Evolutionary conservation across 2,329 filamentous ascomycete species (phyloP), one percentile per base, ranked within the genome.

Genomic region (Fusarium irregulare): DNA sequence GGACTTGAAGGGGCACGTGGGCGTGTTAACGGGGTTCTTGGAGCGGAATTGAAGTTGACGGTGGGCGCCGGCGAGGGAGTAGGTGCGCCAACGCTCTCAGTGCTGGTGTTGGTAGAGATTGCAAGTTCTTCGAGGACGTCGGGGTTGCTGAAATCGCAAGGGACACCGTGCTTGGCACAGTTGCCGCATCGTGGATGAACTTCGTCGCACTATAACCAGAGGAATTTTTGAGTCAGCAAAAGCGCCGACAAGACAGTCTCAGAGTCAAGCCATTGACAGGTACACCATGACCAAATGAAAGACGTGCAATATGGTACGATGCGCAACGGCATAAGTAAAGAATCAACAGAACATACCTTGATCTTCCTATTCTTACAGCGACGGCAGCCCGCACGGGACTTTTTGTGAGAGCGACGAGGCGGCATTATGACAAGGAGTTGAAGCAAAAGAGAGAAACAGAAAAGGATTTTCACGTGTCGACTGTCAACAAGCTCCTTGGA

Each of bases 311-410:
- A 21, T 46, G 23, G 28, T 65, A 56, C 62, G 48, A 49, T 66
- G 59, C 27, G 53, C 56, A 60, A 46, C 49, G 40, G 44, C 64
- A 53, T 50, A 42, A 51, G 45, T 32, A 51, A 48, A 59, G 56
- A 53, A 58, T 45, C 45, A 25, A 42, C 20, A 41, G 44, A 32
- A 57, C 75, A 50, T 79, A 90, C 89, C 87, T 92, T 92, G 76
- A 92, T 91, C 79, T 92, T 92, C 66, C 90, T 83, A 58, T 83
- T 82, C 80, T 92, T 92, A 79, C 90, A 92, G 62, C 87, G 82
- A 66, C 85, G 84, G 73, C 90, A 92, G 47, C 90, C 90, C 54
- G 89, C 86, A 71, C 90, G 85, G 60, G 88, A 91, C 81, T 91
- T 92, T 76, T 90, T 92, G 79, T 92, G 90, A 44, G 89, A 90